A percentile compares a stretch with the other conserved stretches of the same genome.
Conservation (phyloP, 495 filamentous ascomycete genomes). For the Astrocystis sublimbata region DNA sequence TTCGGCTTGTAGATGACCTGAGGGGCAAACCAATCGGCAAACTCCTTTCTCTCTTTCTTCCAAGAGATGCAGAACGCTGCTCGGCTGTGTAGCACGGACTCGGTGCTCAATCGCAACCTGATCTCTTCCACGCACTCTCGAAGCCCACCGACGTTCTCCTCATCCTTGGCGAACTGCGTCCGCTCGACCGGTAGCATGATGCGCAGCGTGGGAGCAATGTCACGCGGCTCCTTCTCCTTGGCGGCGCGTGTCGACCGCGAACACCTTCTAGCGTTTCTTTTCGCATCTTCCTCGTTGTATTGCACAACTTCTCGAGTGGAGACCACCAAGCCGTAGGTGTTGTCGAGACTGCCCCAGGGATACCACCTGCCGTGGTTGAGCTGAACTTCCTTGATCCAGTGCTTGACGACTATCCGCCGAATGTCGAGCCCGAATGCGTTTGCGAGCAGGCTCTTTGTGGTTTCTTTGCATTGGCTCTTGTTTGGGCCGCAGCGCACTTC, state of each 20-base stretch:
- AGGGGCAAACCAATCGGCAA: slow-evolving; percentile 15
- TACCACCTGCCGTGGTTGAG: slow-evolving; percentile 6
- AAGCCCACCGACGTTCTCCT: slow-evolving; percentile 4
- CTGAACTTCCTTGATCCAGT: slow-evolving; percentile 7
- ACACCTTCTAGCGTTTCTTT: neutral
- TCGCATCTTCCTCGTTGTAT: slow-evolving; percentile 3
- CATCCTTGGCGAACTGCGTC: neutral
- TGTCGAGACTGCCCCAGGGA: slow-evolving; percentile 12
- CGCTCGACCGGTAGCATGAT: slow-evolving; percentile 5
- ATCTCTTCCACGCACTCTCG: slow-evolving; percentile 5
- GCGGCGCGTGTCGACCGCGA: neutral
- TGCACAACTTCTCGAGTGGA: slow-evolving; percentile 8
- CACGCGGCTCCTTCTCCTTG: slow-evolving; percentile 9
- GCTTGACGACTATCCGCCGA: slow-evolving; percentile 1
- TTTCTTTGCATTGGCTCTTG: slow-evolving; percentile 6
- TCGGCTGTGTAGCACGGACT: slow-evolving; percentile 1
- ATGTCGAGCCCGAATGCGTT: slow-evolving; percentile 9
- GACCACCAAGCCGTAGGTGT: slow-evolving; percentile 6
- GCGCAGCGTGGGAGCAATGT: slow-evolving; percentile 11
- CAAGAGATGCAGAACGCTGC: slow-evolving; percentile 14
- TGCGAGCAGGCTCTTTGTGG: neutral
- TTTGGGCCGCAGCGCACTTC: slow-evolving; percentile 3
- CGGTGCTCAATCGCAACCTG: neutral
- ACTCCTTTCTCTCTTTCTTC: slow-evolving; percentile 2
- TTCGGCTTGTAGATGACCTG: slow-evolving; percentile 11